These are phyloP conservation scores for Hymenoscyphus scutula DNA, from an alignment of 2,329 filamentous ascomycete genomes.

Conservation along the genomic window DNA sequence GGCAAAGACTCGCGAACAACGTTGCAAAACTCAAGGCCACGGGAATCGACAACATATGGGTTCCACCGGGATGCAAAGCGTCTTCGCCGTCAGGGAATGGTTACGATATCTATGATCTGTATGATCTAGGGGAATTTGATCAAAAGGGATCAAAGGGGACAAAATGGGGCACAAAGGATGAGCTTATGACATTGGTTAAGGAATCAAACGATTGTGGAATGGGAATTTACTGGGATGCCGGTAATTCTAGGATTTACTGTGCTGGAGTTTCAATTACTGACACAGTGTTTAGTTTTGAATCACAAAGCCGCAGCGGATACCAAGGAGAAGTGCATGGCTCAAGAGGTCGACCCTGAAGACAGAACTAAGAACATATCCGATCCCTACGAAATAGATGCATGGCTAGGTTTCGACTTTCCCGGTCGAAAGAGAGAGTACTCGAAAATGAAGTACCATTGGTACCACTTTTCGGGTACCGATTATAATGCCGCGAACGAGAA, in stretches of 20 bases:
- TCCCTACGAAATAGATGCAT: conserved; percentile 62
- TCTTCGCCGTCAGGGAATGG: conserved; percentile 61
- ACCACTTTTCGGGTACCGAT: conserved; percentile 68
- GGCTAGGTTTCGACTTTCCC: conserved; percentile 65
- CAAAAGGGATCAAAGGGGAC: conserved; percentile 62
- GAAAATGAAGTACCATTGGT: conserved; percentile 60
- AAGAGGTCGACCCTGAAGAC: conserved; percentile 63
- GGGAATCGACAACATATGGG: conserved; percentile 63
- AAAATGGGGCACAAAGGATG: conserved; percentile 67
- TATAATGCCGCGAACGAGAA: conserved; percentile 55
- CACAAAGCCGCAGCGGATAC: conserved; percentile 69
- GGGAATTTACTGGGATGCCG: conserved; percentile 63
- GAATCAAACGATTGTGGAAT: conserved; percentile 53
- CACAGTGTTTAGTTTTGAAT: conserved; percentile 53
- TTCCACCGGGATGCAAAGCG: conserved; percentile 70
- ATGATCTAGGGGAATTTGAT: conserved; percentile 69
- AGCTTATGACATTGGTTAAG: conserved; percentile 53
- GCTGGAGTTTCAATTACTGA: neutral
- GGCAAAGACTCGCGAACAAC: conserved; percentile 52
- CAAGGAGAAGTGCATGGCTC: conserved; percentile 59
- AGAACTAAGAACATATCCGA: conserved; percentile 53
- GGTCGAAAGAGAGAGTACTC: conserved; percentile 60
- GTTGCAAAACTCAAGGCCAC: conserved; percentile 55
- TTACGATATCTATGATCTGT: conserved; percentile 69
- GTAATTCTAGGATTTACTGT: conserved; percentile 15